Evolutionary conservation across 2,329 filamentous ascomycete species (phyloP).

Genomic region (Claviceps sp.): DNA sequence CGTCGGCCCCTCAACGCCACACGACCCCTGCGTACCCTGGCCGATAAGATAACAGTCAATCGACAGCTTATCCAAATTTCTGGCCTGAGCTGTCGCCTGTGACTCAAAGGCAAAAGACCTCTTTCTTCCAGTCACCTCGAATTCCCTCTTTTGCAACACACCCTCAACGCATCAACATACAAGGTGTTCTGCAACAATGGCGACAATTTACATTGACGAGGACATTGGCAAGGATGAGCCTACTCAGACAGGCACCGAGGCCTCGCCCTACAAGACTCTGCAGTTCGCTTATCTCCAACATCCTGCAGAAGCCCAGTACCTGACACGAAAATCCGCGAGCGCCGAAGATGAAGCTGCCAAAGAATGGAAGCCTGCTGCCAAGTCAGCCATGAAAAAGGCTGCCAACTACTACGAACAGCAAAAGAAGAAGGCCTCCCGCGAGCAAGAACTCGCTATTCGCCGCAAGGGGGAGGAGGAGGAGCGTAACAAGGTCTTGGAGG

Average conservation of each 20-base stretch:
- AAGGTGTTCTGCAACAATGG: slow-evolving; percentile 14
- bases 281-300: slow-evolving; percentile 55
- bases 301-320: slow-evolving; percentile 18
- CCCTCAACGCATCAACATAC: slow-evolving; percentile 1
- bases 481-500: slow-evolving; percentile 38
- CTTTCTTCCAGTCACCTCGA: neutral
- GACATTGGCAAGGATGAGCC: slow-evolving; percentile 62
- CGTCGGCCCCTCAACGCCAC: neutral
- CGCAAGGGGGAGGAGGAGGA: slow-evolving; percentile 11
- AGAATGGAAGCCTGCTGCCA: slow-evolving; percentile 20
- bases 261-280: slow-evolving; percentile 69
- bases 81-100: neutral
- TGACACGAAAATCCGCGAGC: slow-evolving; percentile 40
- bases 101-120: neutral
- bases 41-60: neutral
- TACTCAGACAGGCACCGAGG: slow-evolving; percentile 52
- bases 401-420: slow-evolving; percentile 11
- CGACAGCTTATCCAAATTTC: neutral
- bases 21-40: neutral
- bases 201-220: slow-evolving; percentile 48
- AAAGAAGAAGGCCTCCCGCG: slow-evolving; percentile 12
- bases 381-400: slow-evolving; percentile 11
- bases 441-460: slow-evolving; percentile 9
- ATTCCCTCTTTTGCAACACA: neutral
- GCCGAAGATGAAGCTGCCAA: slow-evolving; percentile 17